Evolutionary conservation across 768 basidiomycete genomes (phyloP), one percentile per base, ranked within the genome.

Genomic region (Agaricus blazei): DNA sequence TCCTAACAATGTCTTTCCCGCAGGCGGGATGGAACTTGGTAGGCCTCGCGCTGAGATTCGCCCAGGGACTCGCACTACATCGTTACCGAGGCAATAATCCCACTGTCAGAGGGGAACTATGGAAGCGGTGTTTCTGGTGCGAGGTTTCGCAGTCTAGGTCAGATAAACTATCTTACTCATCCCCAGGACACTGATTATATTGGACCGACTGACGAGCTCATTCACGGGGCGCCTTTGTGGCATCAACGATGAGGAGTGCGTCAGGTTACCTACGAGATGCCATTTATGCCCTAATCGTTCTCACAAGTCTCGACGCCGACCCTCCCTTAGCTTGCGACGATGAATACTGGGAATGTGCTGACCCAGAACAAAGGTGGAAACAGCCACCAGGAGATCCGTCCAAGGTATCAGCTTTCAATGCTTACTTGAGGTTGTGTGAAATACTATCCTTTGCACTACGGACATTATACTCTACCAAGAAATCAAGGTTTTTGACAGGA

Each of bases 181-280:
- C 38, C 44, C 26, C 36, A 69, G 67, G 71, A 65, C 65, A 48
- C 62, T 74, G 5, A 59, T 73, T 50, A 60, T 60, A 28, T 44
- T 67, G 28, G 75, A 76, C 53, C 60, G 71, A n/a, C 38, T 67
- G 34, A 56, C 71, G 42, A 77, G 78, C 40, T 68, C 77, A 5
- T 77, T 77, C 44, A 71, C 87, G 36, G 90, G 90, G 8, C 75
- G 90, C 15, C 83, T 87, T 0, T 76, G 80, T 51, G 80, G 81
- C 2, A 75, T 90, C 3, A 81, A 84, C 48, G 85, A 88, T 44
- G 87, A 87, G 67, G 88, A 89, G 82, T 85, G 59, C 56, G 84
- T 68, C 43, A 15, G 26, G 23, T 27, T 37, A 12, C 31, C 31
- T 31, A 4, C 19, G 4, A n/a, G 1, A 15, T 7, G 48, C 11